Conservation (phyloP, 179 eudicot genomes). For the Heliamphora pulchella region DNA sequence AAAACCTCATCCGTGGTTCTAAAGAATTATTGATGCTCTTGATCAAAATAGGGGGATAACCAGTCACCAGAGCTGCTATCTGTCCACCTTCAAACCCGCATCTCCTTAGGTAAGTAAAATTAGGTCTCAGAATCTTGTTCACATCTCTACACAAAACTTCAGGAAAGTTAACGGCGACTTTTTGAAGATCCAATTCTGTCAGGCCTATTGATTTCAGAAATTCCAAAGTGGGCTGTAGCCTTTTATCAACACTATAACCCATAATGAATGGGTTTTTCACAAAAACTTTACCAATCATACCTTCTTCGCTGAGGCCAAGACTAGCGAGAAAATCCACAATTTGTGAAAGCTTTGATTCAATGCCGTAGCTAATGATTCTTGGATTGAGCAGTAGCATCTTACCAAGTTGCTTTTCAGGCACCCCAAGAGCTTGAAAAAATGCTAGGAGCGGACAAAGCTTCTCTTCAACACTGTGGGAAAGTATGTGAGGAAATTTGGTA, state of each 20-base stretch:
- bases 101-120: conserved; percentile 45
- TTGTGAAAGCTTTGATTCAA: conserved; percentile 72
- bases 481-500: conserved; percentile 81
- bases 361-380: conserved; percentile 84
- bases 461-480: conserved; percentile 74
- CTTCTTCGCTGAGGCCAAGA: conserved; percentile 61
- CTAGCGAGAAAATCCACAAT: conserved; percentile 70
- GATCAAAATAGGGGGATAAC: conserved; percentile 80
- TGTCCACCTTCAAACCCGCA: conserved; percentile 60
- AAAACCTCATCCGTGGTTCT: conserved; percentile 80
- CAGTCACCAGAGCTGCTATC: conserved; percentile 63
- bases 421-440: conserved; percentile 81
- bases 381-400: conserved; percentile 81
- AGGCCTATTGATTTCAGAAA: conserved; percentile 67
- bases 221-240: conserved; percentile 72
- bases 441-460: conserved; percentile 92
- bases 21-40: conserved; percentile 83
- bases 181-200: conserved; percentile 54
- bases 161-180: conserved; percentile 59
- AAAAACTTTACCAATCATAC: conserved; percentile 69
- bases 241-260: conserved; percentile 84
- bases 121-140: conserved; percentile 65
- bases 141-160: conserved; percentile 89
- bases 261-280: conserved; percentile 73
- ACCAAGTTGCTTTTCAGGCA: conserved; percentile 73